These are phyloP conservation scores for Phytopythium delawarense DNA, from an alignment of 352 stramenopile genomes.

Conservation along the genomic window DNA sequence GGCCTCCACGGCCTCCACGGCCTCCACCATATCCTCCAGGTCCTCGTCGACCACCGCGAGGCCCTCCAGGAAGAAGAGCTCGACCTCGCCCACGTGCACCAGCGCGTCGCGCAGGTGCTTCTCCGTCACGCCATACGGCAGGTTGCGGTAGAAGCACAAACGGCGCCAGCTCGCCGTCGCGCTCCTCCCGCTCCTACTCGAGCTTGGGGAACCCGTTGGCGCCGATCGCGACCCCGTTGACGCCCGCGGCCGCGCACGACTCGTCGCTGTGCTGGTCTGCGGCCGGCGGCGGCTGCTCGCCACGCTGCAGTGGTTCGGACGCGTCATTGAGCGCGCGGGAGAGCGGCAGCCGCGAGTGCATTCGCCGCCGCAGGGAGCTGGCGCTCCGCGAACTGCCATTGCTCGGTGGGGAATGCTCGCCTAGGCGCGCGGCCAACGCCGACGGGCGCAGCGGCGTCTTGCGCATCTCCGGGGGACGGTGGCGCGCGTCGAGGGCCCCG, in stretches of 20 bases:
- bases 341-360: conserved; percentile 22
- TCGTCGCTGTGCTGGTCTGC: neutral
- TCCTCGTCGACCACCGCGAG: conserved; percentile 10
- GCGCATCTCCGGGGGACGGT: neutral
- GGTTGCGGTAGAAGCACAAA: conserved; percentile 62
- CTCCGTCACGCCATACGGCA: conserved; percentile 59
- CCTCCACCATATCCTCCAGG: no score
- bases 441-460: conserved; percentile 36
- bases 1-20: conserved; percentile 15
- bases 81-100: conserved; percentile 58
- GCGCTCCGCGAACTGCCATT: neutral
- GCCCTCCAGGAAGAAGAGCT: conserved; percentile 52
- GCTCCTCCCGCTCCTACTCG: no score
- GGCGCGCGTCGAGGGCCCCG: neutral
- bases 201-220: conserved; percentile 4
- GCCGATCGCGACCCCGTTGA: conserved; percentile 18
- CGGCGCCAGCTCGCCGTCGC: neutral
- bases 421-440: conserved; percentile 12
- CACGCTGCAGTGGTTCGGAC: conserved; percentile 14
- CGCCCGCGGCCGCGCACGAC: conserved; percentile 1
- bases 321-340: conserved; percentile 41
- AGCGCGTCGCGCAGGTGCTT: conserved; percentile 65
- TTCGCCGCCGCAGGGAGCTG: neutral
- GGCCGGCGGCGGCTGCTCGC: neutral
- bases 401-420: neutral